Conservation (phyloP, 1,139 yeast species). For the Diutina ranongensis region DNA sequence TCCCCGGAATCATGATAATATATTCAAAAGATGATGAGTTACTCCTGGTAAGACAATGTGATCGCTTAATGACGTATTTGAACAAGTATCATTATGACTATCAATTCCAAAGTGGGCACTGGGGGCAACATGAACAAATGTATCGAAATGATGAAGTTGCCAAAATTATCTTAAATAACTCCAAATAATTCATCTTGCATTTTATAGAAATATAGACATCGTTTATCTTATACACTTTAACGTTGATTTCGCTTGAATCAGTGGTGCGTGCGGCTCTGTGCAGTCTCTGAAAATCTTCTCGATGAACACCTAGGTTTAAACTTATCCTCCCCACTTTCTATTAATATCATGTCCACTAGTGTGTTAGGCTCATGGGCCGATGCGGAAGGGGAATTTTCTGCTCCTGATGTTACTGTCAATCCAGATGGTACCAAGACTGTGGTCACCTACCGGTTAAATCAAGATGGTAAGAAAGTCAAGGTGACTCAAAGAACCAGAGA, state of each 20-base stretch:
- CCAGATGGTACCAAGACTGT: conserved; percentile 87
- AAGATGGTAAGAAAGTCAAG: conserved; percentile 75
- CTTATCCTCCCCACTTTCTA: too few species aligned
- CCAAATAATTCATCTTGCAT: background rate
- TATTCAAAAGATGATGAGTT: conserved; percentile 27
- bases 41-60: conserved; percentile 18
- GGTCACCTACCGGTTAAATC: conserved; percentile 64
- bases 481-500: conserved; percentile 78
- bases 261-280: background rate
- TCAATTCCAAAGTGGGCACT: conserved; percentile 12
- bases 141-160: conserved; percentile 14
- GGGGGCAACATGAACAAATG: conserved; percentile 27
- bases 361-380: conserved; percentile 58
- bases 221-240: too few species aligned
- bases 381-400: conserved; percentile 51
- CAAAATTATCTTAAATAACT: background rate
- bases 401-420: conserved; percentile 64
- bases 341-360: conserved; percentile 3
- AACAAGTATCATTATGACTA: conserved; percentile 7
- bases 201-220: too few species aligned
- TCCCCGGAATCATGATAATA: conserved; percentile 11
- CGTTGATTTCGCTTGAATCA: background rate
- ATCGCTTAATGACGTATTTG: conserved; percentile 13
- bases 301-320: background rate
- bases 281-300: conserved; percentile 1